Evolutionary conservation across 345 rosid genomes (phyloP).

Genomic region (Ailanthus altissimus): DNA sequence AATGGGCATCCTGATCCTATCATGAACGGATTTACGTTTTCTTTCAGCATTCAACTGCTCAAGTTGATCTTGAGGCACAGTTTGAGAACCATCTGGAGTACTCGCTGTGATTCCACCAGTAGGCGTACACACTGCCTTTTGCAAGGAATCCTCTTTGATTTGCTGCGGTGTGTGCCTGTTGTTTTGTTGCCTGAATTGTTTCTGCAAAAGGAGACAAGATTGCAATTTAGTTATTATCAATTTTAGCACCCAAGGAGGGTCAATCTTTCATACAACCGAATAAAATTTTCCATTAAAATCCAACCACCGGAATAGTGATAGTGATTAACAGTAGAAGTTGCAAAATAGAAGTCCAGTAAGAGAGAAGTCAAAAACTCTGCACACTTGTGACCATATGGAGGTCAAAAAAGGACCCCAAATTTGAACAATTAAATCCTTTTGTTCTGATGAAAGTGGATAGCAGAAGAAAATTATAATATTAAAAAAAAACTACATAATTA

Average conservation of each 20-base stretch:
- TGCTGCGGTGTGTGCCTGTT: conserved; percentile 30
- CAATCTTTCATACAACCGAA: neutral
- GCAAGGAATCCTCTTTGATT: conserved; percentile 34
- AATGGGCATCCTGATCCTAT: conserved; percentile 84
- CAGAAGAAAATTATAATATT: neutral
- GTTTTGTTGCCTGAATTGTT: conserved; percentile 71
- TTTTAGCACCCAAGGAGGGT: neutral
- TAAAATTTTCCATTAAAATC: neutral
- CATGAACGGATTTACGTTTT: conserved; percentile 58
- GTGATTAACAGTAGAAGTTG: neutral
- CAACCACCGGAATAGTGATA: neutral
- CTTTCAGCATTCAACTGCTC: conserved; percentile 38
- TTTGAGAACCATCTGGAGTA: conserved; percentile 30
- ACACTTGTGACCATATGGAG: neutral
- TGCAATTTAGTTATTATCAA: neutral
- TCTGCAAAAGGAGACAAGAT: conserved; percentile 46
- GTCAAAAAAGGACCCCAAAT: neutral
- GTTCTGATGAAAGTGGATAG: neutral
- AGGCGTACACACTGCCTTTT: conserved; percentile 28
- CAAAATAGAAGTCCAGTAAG: neutral
- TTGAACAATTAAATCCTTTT: neutral
- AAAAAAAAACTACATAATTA: neutral
- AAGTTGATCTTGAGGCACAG: conserved; percentile 22
- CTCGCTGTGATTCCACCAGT: conserved; percentile 32
- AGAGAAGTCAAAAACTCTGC: neutral